Conservation (phyloP, 768 basidiomycete genomes). For the Mrakia frigida region DNA sequence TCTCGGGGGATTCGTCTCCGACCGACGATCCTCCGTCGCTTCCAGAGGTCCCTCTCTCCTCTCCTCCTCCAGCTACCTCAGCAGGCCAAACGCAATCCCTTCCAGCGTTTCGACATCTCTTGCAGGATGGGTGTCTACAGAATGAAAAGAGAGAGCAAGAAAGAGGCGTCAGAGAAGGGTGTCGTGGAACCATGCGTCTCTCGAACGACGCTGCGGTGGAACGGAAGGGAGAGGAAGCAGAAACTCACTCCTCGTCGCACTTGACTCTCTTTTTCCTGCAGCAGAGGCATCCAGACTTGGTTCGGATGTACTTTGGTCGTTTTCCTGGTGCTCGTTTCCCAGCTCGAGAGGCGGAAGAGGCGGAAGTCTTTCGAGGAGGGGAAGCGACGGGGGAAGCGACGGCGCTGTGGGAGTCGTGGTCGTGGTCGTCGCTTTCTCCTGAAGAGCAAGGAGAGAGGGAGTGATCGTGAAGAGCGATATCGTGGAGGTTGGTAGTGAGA, state of each 20-base stretch:
- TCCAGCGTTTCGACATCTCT: slow-evolving; percentile 21
- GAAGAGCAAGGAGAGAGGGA: neutral
- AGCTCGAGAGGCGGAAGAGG: neutral
- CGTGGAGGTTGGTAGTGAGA: neutral
- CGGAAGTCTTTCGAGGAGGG: neutral
- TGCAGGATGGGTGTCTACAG: slow-evolving; percentile 20
- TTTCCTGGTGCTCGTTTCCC: neutral
- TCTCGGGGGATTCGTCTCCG: slow-evolving; percentile 5
- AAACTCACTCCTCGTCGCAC: slow-evolving; percentile 87
- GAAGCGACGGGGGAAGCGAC: neutral
- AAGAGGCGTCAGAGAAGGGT: neutral
- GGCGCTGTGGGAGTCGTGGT: neutral
- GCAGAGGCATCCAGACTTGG: slow-evolving; percentile 89
- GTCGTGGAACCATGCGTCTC: neutral
- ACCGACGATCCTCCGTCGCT: neutral
- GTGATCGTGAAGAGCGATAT: neutral
- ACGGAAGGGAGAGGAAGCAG: slow-evolving; percentile 61
- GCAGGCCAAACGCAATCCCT: slow-evolving; percentile 28
- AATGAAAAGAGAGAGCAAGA: neutral
- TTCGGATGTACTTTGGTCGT: slow-evolving; percentile 80
- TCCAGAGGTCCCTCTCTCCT: neutral
- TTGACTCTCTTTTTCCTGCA: slow-evolving; percentile 95
- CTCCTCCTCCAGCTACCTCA: neutral
- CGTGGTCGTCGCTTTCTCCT: neutral
- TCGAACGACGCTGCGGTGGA: slow-evolving; percentile 60